phyloP scores from a whole-genome alignment of 75 land plant genomes.

The Ceratopteris richardii region DNA sequence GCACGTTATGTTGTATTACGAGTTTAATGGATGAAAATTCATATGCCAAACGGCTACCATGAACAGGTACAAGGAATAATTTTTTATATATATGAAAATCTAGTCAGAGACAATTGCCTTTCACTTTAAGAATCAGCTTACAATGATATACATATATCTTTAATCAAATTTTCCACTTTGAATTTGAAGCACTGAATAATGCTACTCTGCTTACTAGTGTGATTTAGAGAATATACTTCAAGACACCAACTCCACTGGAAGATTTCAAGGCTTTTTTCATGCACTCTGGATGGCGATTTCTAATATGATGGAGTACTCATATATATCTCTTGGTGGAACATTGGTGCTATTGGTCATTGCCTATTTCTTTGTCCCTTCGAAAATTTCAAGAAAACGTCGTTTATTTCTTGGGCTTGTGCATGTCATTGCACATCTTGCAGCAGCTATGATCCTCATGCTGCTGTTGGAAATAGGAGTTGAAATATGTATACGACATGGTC shows the following conservation, averaged over 20 bases:
- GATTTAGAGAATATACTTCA: conserved; percentile 59
- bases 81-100: no score
- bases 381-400: conserved; percentile 57
- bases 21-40: no score
- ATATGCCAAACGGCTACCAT: no score
- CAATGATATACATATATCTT: no score
- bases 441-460: conserved; percentile 81
- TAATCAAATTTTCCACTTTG: no score
- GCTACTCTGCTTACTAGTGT: conserved; percentile 41
- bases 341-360: conserved; percentile 37
- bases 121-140: no score
- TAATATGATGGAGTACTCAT: conserved; percentile 68
- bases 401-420: conserved; percentile 70
- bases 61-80: no score
- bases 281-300: conserved; percentile 55
- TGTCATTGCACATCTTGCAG: conserved; percentile 69
- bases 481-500: conserved; percentile 76
- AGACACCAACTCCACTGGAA: conserved; percentile 66
- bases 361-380: conserved; percentile 63
- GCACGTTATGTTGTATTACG: no score
- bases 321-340: conserved; percentile 66
- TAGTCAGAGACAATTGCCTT: no score
- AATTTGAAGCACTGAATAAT: not conserved
- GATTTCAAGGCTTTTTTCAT: conserved; percentile 43
- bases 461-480: conserved; percentile 86